These are phyloP conservation scores for Cadophora luteo-olivacea DNA, from an alignment of 2,329 filamentous ascomycete species.

Conservation along the genomic window DNA sequence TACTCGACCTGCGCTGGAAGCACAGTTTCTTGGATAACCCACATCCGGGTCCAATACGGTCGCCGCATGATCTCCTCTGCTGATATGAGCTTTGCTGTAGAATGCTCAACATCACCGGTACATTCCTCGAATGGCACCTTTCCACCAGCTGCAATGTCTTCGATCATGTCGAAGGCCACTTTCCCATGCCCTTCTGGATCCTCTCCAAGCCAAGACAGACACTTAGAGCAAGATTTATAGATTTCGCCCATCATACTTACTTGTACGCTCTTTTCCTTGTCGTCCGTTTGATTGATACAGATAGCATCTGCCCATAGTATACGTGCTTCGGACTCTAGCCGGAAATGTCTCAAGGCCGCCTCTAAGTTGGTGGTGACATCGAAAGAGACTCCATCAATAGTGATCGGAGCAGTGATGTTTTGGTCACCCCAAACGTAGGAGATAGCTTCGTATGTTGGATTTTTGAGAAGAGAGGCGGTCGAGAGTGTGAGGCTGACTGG, in stretches of 20 bases:
- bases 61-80: not conserved
- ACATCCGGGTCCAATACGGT: conserved; percentile 4
- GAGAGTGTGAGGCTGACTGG: not conserved
- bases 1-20: not conserved
- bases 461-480: not conserved
- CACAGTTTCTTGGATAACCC: conserved; percentile 1
- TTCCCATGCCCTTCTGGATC: not conserved
- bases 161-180: not conserved
- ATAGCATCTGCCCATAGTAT: conserved; percentile 6
- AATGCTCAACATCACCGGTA: not conserved
- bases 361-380: conserved; percentile 3
- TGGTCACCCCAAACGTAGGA: conserved; percentile 11
- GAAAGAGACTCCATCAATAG: not conserved
- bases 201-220: not conserved
- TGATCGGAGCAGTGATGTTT: not conserved
- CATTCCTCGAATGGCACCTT: not conserved
- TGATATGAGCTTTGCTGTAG: not conserved
- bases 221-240: not conserved
- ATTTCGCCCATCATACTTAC: not conserved
- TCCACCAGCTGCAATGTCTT: not conserved
- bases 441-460: not conserved
- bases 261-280: not conserved
- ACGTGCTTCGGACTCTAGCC: not conserved
- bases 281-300: conserved; percentile 5
- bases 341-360: not conserved